phyloP scores from a whole-genome alignment of 768 basidiomycete species.

The Lepiota venenata region DNA sequence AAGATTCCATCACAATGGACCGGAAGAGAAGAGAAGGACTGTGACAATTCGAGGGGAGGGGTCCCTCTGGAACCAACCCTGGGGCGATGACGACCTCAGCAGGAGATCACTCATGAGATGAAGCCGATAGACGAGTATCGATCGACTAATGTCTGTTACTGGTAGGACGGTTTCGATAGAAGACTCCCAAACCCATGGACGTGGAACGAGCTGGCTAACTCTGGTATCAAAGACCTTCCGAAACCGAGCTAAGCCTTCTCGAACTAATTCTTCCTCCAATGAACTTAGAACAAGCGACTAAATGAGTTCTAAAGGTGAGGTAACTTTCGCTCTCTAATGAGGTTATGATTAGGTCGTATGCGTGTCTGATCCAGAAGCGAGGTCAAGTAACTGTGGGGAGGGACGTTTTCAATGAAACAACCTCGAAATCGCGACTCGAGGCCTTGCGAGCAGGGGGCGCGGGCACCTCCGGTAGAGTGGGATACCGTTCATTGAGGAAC shows the following conservation, averaged over 20 bases:
- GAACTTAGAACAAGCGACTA: constrained; percentile 3
- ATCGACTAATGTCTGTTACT: constrained; percentile 2
- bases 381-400: constrained; percentile 2
- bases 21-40: background rate
- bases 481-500: constrained; percentile 1
- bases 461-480: background rate
- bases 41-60: background rate
- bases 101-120: constrained; percentile 5
- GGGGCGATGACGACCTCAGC: background rate
- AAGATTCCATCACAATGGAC: background rate
- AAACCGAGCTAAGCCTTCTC: constrained; percentile 2
- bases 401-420: constrained; percentile 1
- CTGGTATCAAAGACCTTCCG: constrained; percentile 2
- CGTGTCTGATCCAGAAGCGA: background rate
- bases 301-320: background rate
- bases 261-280: constrained; percentile 7
- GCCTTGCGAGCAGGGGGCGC: background rate
- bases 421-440: background rate
- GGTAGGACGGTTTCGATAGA: constrained; percentile 4
- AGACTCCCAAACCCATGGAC: constrained; percentile 7
- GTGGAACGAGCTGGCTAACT: constrained; percentile 6
- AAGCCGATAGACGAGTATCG: background rate
- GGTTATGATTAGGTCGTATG: background rate
- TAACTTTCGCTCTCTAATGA: background rate
- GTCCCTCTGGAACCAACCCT: background rate